Base-by-base conservation (phyloP, 1,139 yeast species). In the Zygosaccharomyces pseudobailii region DNA sequence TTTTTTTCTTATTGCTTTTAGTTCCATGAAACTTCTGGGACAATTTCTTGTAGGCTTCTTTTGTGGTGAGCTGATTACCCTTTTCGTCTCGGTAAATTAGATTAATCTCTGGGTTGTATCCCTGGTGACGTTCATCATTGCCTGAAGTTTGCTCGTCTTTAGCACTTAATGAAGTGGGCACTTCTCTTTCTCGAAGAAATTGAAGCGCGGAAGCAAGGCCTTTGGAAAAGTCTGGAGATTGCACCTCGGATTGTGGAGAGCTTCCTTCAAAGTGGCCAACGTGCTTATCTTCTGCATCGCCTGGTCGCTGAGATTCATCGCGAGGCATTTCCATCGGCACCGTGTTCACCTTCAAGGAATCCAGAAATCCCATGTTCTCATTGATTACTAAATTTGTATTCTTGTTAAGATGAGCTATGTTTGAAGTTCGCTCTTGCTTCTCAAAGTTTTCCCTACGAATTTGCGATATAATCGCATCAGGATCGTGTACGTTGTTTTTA, bases 11-110 rank as follows among this genome's bases (percentile, higher is more conserved):
- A 33, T 78, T 74, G 38, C 78, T 66, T 34, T 72, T 70, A 40
- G 74, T 75, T 1, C 96, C 97, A 64, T 92, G 97, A 68, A 88
- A 90, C 55, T 84, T 83, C 55, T 87, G 95, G 0, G 96, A 87
- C 47, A 89, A 64, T 51, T 81, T 80, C 67, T 88, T 90, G 70
- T 82, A 90, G 0, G 97, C 97, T 53, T 85, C 87, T 63, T 86
- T 88, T 2, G 82, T 74, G 39, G 74, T 71, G 44, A 92, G 67
- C 21, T 73, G 73, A 42, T 80, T 73, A 1, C 97, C 97, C 5
- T 71, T 63, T 36, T 82, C 87, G 64, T 90, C 96, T 40, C 73
- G 75, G 64, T 89, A 87, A 33, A 73, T 75, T 6, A 90, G 62
- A 21, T 75, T 71, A 20, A 90, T 78, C 5, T 76, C 71, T 0